A percentile compares a stretch with the other conserved stretches of the same genome.
Conservation (phyloP, 805 yeast genomes). For the Brettanomyces anomalus region DNA sequence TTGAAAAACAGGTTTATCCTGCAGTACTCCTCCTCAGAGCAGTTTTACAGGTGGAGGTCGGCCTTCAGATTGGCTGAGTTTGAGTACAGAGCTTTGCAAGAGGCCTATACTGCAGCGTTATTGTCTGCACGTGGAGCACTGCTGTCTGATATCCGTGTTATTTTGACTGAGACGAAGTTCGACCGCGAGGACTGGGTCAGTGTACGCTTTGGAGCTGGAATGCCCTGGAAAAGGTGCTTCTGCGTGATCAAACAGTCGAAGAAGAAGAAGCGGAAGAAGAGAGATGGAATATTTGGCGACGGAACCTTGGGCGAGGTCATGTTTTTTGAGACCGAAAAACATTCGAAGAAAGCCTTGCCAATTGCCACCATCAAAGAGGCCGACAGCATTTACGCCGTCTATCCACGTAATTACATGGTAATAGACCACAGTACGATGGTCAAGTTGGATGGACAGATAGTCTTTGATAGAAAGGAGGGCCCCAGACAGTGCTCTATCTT, state of each 20-base stretch:
- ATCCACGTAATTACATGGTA: conserved; percentile 74
- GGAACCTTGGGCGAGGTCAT: conserved; percentile 52
- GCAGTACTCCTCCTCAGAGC: conserved; percentile 61
- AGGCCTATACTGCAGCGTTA: conserved; percentile 93
- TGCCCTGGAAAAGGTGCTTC: conserved; percentile 95
- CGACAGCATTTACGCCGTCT: conserved; percentile 75
- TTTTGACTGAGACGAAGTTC: conserved; percentile 77
- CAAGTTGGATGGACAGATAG: conserved; percentile 77
- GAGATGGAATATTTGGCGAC: conserved; percentile 8
- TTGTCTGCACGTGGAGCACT: conserved; percentile 86
- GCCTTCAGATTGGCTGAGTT: conserved; percentile 74
- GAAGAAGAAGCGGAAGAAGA: conserved; percentile 35
- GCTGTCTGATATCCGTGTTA: conserved; percentile 76
- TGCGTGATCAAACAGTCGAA: conserved; percentile 76
- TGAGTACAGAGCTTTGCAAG: conserved; percentile 80
- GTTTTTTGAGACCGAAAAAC: conserved; percentile 79
- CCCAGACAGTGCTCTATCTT: conserved; percentile 57
- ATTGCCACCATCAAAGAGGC: conserved; percentile 75
- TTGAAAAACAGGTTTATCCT: conserved; percentile 78
- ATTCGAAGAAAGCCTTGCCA: conserved; percentile 51
- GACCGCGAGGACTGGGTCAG: conserved; percentile 91
- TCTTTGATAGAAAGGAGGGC: conserved; percentile 41
- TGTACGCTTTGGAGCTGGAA: conserved; percentile 92
- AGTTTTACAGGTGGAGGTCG: conserved; percentile 68
- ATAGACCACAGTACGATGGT: conserved; percentile 84